Conservation (phyloP, 345 rosid genomes). For the Populus simonii region DNA sequence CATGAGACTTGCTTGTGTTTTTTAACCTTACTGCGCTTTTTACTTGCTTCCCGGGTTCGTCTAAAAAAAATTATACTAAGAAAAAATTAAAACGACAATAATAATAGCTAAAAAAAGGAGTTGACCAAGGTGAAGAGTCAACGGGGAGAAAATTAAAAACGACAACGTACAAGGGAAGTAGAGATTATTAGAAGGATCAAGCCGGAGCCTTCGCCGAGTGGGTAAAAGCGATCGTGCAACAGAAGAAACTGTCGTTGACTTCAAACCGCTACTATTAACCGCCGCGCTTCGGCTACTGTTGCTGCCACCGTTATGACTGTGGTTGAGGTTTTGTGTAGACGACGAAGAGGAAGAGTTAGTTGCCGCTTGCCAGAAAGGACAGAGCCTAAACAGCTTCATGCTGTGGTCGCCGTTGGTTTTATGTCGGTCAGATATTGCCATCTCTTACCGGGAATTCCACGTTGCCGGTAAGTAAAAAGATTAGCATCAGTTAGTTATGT, state of each 20-base stretch:
- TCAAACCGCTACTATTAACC: conserved; percentile 12
- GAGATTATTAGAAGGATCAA: conserved; percentile 74
- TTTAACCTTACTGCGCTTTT: conserved; percentile 84
- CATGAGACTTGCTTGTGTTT: conserved; percentile 84
- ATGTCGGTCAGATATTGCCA: conserved; percentile 57
- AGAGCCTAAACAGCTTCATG: conserved; percentile 57
- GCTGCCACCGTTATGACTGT: conserved; percentile 18
- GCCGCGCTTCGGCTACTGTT: conserved; percentile 30
- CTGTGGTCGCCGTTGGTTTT: conserved; percentile 31
- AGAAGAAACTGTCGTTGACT: conserved; percentile 52
- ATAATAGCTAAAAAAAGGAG: neutral
- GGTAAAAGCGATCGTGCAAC: conserved; percentile 89
- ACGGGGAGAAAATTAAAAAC: conserved; percentile 8
- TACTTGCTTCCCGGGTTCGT: conserved; percentile 90
- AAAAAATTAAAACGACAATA: neutral
- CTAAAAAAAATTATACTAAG: conserved; percentile 22
- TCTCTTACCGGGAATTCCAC: conserved; percentile 16
- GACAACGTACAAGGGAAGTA: conserved; percentile 72
- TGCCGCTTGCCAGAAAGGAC: conserved; percentile 72
- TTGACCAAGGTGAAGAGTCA: conserved; percentile 30
- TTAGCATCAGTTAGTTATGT: neutral
- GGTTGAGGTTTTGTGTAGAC: conserved; percentile 50
- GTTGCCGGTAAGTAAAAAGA: neutral
- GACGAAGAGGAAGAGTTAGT: conserved; percentile 52
- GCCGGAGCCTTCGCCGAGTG: conserved; percentile 79